Percentiles rank a stretch among this genome's conserved stretches.
phyloP scores from a whole-genome alignment of 2,329 filamentous ascomycete species.

The Phoma sp. region DNA sequence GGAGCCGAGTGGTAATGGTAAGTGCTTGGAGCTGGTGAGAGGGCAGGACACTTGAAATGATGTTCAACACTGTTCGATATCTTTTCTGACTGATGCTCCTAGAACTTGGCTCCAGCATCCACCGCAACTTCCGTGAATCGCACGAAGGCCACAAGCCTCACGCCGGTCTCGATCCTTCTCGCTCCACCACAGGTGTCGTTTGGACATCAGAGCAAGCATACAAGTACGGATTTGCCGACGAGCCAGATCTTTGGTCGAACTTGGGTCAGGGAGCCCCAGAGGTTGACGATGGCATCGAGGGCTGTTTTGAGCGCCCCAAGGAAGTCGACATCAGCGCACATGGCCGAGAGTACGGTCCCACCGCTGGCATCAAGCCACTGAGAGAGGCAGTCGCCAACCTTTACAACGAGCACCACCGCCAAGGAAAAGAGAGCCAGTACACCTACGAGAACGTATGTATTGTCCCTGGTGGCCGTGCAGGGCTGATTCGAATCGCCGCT shows the following conservation, averaged over 20 bases:
- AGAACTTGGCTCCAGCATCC: constrained; percentile 23
- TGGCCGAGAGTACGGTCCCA: constrained; percentile 87
- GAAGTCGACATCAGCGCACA: constrained; percentile 78
- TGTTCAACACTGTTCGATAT: background rate
- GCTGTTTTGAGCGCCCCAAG: constrained; percentile 83
- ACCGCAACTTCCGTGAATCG: constrained; percentile 85
- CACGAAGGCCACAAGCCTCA: constrained; percentile 92
- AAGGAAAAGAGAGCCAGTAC: constrained; percentile 87
- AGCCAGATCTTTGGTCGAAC: constrained; percentile 87
- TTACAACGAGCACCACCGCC: constrained; percentile 90
- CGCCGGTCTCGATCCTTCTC: constrained; percentile 85
- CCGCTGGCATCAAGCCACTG: constrained; percentile 89
- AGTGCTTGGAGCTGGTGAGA: constrained; percentile 17
- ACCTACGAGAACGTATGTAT: constrained; percentile 98
- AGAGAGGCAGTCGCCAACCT: constrained; percentile 87
- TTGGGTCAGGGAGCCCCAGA: constrained; percentile 93
- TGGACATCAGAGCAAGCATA: constrained; percentile 89
- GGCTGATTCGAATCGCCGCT: constrained; percentile 91
- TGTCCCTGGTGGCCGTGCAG: constrained; percentile 89
- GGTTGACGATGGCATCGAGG: constrained; percentile 89
- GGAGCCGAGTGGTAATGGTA: constrained; percentile 47
- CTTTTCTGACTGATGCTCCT: background rate
- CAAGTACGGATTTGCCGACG: constrained; percentile 86
- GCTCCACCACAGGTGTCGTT: constrained; percentile 90
- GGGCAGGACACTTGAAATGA: background rate